phyloP scores from a whole-genome alignment of 768 basidiomycete species.

The Naganishia kalamii region DNA sequence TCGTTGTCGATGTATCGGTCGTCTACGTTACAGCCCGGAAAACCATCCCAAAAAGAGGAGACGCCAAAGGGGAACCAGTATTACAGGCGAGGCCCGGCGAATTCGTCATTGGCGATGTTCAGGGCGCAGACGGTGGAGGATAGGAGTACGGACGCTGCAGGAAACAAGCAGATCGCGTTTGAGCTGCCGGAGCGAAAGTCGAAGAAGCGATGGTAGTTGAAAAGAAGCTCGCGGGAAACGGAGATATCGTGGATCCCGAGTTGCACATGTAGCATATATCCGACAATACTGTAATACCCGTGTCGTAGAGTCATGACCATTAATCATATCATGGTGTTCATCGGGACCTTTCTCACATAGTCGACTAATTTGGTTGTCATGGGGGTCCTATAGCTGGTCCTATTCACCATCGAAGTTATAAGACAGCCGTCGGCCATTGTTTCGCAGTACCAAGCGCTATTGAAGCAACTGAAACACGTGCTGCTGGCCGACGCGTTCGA shows the following conservation, averaged over 20 bases:
- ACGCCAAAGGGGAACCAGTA: slow-evolving; percentile 17
- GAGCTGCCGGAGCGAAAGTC: background rate
- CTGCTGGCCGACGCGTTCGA: background rate
- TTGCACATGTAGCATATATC: background rate
- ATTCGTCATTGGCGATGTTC: slow-evolving; percentile 5
- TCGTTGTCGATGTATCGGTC: slow-evolving; percentile 19
- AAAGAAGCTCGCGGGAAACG: background rate
- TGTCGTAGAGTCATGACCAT: no score
- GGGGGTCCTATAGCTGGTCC: no score
- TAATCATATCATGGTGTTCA: no score
- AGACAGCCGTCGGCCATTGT: no score
- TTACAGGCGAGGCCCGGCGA: background rate
- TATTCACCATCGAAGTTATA: no score
- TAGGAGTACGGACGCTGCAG: background rate
- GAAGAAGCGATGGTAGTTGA: background rate
- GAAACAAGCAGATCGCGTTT: background rate
- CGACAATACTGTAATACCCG: background rate
- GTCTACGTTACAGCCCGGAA: background rate
- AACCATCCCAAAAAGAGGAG: background rate
- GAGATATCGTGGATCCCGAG: background rate
- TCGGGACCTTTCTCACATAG: no score
- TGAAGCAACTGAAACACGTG: background rate
- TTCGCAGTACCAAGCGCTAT: no score
- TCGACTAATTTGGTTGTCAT: no score
- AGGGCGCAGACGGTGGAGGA: background rate